Evolutionary conservation across 2,329 filamentous ascomycete genomes (phyloP).

Genomic region (Apiospora pterosperma): DNA sequence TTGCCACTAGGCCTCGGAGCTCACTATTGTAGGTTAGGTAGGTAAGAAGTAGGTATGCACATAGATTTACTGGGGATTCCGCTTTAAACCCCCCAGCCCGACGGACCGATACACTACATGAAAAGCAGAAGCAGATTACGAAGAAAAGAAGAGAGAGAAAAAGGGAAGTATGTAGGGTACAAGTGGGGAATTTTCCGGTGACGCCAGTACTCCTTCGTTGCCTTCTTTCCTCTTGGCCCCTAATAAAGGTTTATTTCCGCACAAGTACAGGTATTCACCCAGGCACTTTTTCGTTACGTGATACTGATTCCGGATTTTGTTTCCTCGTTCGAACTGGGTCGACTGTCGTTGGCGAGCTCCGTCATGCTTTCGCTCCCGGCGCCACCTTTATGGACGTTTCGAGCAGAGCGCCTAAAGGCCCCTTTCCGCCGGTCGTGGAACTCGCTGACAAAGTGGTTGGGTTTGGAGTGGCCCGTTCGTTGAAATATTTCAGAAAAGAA

Average conservation of each 20-base stretch:
- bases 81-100: not conserved
- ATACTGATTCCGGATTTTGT: constrained; percentile 5
- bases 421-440: constrained; percentile 19
- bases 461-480: constrained; percentile 12
- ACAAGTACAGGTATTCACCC: not conserved
- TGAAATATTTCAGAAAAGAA: constrained; percentile 33
- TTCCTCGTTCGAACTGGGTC: constrained; percentile 33
- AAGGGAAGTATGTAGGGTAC: not conserved
- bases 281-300: not conserved
- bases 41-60: not conserved
- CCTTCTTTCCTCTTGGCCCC: not conserved
- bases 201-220: not conserved
- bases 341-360: constrained; percentile 37
- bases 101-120: not conserved
- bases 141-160: no score
- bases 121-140: not conserved
- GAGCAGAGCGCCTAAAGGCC: constrained; percentile 25
- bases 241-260: not conserved
- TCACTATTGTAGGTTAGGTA: not conserved
- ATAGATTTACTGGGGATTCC: not conserved
- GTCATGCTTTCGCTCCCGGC: constrained; percentile 51
- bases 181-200: not conserved
- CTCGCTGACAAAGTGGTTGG: constrained; percentile 16
- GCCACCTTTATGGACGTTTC: constrained; percentile 26
- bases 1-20: no score